A percentile compares a stretch with the other conserved stretches of the same genome.
phyloP scores from a whole-genome alignment of 78 protist genomes.

The Guillardia theta region DNA sequence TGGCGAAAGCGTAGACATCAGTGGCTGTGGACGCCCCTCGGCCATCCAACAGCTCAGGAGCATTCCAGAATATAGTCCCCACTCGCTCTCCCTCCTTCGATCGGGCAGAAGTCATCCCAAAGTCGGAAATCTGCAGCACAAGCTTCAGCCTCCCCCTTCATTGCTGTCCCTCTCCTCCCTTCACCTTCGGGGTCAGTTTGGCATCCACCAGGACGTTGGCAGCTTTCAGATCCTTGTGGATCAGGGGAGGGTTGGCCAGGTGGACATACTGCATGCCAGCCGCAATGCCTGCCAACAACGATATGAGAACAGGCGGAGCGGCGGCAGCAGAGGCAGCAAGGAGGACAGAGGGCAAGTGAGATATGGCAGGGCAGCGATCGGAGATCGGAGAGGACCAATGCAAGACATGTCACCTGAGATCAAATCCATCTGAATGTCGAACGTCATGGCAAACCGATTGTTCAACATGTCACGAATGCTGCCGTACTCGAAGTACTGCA shows the following conservation, averaged over 20 bases:
- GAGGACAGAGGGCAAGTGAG: too few species aligned
- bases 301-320: too few species aligned
- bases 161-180: background rate
- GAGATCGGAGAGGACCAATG: too few species aligned
- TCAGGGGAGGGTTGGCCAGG: background rate
- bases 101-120: background rate
- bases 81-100: background rate
- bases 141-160: background rate
- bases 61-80: background rate
- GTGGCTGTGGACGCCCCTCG: background rate
- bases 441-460: background rate
- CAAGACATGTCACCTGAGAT: too few species aligned
- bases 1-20: background rate
- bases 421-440: background rate
- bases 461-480: background rate
- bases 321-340: too few species aligned
- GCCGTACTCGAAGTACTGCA: constrained; percentile 3
- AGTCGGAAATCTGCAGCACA: background rate
- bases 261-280: background rate
- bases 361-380: too few species aligned
- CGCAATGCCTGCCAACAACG: background rate
- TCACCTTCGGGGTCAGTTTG: background rate
- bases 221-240: background rate
- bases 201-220: background rate
- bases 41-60: background rate